Percentiles rank a stretch among this genome's conserved stretches.
These are phyloP conservation scores for Parathielavia hyrcaniae DNA, from an alignment of 495 filamentous ascomycete species.

Conservation along the genomic window DNA sequence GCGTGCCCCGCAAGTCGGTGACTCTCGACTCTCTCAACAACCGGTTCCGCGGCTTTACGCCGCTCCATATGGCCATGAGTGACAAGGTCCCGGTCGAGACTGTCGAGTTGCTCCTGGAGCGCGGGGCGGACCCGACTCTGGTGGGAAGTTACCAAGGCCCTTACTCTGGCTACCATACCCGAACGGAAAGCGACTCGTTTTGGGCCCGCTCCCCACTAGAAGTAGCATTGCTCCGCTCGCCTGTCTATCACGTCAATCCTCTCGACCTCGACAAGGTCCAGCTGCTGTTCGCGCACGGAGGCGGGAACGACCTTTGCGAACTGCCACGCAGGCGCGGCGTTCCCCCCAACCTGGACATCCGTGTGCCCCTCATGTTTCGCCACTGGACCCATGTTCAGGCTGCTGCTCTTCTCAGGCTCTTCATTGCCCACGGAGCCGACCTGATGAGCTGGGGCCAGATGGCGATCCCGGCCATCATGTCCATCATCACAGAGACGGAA, in stretches of 20 bases:
- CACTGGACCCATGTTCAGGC: slow-evolving; percentile 1
- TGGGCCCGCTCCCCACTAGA: background rate
- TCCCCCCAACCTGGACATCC: background rate
- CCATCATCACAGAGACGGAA: slow-evolving; percentile 12
- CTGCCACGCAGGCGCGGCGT: rapidly evolving
- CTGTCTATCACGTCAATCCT: no score
- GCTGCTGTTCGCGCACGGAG: slow-evolving; percentile 7
- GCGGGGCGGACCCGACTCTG: slow-evolving; percentile 11
- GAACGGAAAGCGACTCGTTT: background rate
- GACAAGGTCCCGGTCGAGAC: slow-evolving; percentile 17
- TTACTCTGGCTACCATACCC: background rate
- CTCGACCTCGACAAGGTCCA: slow-evolving; percentile 13
- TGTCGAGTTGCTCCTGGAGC: slow-evolving; percentile 16
- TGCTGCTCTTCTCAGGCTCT: background rate
- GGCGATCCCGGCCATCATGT: slow-evolving; percentile 6
- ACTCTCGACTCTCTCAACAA: no score
- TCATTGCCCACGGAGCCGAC: slow-evolving; percentile 3
- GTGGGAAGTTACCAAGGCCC: background rate
- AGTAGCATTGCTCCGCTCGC: background rate
- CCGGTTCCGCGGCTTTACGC: background rate
- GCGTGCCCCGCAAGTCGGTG: background rate
- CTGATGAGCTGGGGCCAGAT: slow-evolving; percentile 1
- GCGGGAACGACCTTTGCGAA: background rate
- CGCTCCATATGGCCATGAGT: slow-evolving; percentile 17
- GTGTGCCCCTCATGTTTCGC: slow-evolving; percentile 3